Base-by-base conservation (phyloP, 495 filamentous ascomycete genomes). In the Penicillium bialowiezense region DNA sequence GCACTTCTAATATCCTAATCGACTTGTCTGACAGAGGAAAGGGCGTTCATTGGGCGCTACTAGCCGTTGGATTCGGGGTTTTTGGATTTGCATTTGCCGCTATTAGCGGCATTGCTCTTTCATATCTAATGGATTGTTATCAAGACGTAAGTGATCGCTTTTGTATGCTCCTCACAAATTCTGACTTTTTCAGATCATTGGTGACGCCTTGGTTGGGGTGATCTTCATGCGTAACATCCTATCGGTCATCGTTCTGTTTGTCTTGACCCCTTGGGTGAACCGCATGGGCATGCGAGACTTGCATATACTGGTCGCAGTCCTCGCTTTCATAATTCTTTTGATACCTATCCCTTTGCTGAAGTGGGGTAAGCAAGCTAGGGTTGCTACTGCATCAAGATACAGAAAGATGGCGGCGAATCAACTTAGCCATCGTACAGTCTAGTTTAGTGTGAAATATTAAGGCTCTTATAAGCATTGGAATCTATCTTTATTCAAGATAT, bases 51-150 rank as follows among this genome's bases (percentile, higher is more conserved):
- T 68, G 65, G 65, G 54, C 51, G 24, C 37, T 63, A 19, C 41
- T 62, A 3, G 62, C 59, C 2, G 58, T 68, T 17, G 68, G 66
- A 10, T 62, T 55, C 35, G 66, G 54, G n/a, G 39, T 70, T 3
- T 62, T 44, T 31, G 54, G 52, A 2, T 68, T 71, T 41, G 52
- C 51, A 13, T 28, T 56, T 6, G 48, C 59, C 1, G 40, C 59
- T 1, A 50, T 67, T 12, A 47, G 52, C 14, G 59, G 51, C 10
- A 60, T 68, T 18, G 46, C 57, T 2, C 56, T 71, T 15, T 66
- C 67, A 0, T 71, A 71, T 37, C 53, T 69, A 13, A 60, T 62
- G 48, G 67, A 71, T 48, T 64, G 61, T 15, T 71, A 71, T 33
- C 57, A 59, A 23, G 67, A 71, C 24, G 67, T 69, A 46, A 38